Base-by-base conservation (phyloP, 768 basidiomycete genomes). In the Termitomyces sp. region DNA sequence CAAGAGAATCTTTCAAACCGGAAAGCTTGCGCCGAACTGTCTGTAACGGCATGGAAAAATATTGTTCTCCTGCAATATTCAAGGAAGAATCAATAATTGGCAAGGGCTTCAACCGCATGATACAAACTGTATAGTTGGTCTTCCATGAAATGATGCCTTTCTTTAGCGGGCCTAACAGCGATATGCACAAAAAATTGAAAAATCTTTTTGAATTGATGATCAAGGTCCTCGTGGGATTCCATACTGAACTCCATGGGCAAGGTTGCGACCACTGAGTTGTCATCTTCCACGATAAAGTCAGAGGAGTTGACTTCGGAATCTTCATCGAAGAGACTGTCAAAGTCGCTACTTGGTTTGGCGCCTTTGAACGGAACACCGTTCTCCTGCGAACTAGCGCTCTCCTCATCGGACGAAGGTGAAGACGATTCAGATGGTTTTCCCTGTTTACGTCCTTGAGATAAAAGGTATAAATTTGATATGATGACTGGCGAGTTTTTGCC, bases 171-270 rank as follows among this genome's bases (percentile, higher is more conserved):
- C 33, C 76, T 82, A 32, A 91, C 85, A 37, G 89, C 88, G 42
- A 95, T 74, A 63, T 94, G 86, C 13, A 94, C 89, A 62, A 94
- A 90, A 30, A 94, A 81, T 67, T 96, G 93, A 63, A 91, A 93
- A 44, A 94, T 79, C 39, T 89, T 86, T 73, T 93, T 94, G 81
- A 93, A 93, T 60, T 93, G 89, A 61, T 88, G 82, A 14, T 82
- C 74, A 20, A 89, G 76, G 64, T 91, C 88, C 67, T 93, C 85
- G 67, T 89, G 87, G 1, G 86, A 79, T 55, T 82, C 81, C 85
- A 90, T 86, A 70, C 91, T 93, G 73, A 92, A 96, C 64, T 88
- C 83, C 52, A 78, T 77, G 9, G 91, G 92, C n/a, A 93, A 76
- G 36, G 79, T 71, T 20, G 80, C 70, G 4, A 68, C 65, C 0